phyloP scores from a whole-genome alignment of 768 basidiomycete species.

The Serpula lacrymans region DNA sequence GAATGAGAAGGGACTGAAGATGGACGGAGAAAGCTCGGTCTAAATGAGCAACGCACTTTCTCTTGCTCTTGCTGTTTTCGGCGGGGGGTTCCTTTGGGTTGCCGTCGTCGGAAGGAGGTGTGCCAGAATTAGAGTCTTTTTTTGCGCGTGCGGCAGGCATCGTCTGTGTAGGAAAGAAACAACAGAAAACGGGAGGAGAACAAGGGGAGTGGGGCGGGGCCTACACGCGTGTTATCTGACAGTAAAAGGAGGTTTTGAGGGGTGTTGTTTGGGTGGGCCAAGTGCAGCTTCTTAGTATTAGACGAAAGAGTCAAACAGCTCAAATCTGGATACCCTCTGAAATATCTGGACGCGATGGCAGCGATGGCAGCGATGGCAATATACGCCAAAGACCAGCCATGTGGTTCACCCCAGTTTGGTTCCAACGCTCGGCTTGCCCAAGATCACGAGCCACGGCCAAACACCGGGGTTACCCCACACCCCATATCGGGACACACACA shows the following conservation, averaged over 20 bases:
- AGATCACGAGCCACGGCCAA: no score
- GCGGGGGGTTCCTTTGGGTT: slow-evolving; percentile 49
- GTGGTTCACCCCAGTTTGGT: no score
- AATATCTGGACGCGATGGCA: slow-evolving; percentile 9
- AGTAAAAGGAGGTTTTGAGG: slow-evolving; percentile 12
- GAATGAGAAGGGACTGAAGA: slow-evolving; percentile 14
- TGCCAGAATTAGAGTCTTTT: slow-evolving; percentile 60
- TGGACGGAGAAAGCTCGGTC: slow-evolving; percentile 54
- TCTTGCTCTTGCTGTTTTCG: slow-evolving; percentile 74
- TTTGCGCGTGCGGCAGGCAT: slow-evolving; percentile 70
- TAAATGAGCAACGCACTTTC: slow-evolving; percentile 64
- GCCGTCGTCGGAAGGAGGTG: slow-evolving; percentile 64
- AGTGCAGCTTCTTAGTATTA: slow-evolving; percentile 7
- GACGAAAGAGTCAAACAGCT: slow-evolving; percentile 17
- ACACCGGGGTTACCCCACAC: no score
- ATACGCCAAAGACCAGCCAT: no score
- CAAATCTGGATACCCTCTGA: slow-evolving; percentile 12
- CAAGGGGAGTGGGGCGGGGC: slow-evolving; percentile 17
- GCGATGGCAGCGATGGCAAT: no score
- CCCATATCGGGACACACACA: no score
- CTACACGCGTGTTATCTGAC: slow-evolving; percentile 16
- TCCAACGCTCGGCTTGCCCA: no score
- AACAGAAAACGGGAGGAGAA: slow-evolving; percentile 22
- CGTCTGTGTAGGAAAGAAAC: slow-evolving; percentile 20
- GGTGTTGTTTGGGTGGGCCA: slow-evolving; percentile 11